These are phyloP conservation scores for Lotus japonicus DNA, from an alignment of 306 rosid species.

Conservation along the genomic window DNA sequence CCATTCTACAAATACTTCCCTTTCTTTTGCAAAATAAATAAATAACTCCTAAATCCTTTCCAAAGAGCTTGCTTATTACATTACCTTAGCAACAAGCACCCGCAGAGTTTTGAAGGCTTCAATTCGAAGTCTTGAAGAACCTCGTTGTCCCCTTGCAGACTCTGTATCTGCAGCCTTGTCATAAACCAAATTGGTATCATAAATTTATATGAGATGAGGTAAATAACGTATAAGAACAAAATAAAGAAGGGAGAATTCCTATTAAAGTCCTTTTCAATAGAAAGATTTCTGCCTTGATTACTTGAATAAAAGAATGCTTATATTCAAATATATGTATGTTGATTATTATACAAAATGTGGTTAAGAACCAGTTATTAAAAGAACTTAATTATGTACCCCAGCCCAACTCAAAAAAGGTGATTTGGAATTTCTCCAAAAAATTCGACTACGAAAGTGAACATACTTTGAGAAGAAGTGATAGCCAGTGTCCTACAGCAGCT, in stretches of 20 bases:
- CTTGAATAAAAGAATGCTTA: constrained; percentile 12
- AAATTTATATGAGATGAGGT: neutral
- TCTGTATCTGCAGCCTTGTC: constrained; percentile 83
- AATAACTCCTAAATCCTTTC: constrained; percentile 6
- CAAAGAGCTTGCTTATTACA: constrained; percentile 8
- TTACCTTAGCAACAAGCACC: constrained; percentile 82
- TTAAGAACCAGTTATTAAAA: neutral
- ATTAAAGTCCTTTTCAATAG: neutral
- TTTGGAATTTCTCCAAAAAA: constrained; percentile 13
- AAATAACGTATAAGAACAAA: constrained; percentile 11
- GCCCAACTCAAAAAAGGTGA: neutral
- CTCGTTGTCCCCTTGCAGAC: constrained; percentile 80
- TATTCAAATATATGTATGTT: constrained; percentile 2
- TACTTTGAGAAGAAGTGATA: constrained; percentile 90
- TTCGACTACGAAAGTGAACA: constrained; percentile 14
- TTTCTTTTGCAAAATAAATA: neutral
- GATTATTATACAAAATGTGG: neutral
- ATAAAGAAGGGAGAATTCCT: neutral
- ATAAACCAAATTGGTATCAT: constrained; percentile 25
- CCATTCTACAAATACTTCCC: neutral
- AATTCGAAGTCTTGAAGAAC: constrained; percentile 69
- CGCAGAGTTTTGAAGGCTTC: constrained; percentile 75
- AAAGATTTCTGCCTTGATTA: constrained; percentile 2
- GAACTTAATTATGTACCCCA: neutral
- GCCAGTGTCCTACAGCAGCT: constrained; percentile 93